Evolutionary conservation across 129 eudicot genomes (phyloP).

Genomic region (Arctium lappa): DNA sequence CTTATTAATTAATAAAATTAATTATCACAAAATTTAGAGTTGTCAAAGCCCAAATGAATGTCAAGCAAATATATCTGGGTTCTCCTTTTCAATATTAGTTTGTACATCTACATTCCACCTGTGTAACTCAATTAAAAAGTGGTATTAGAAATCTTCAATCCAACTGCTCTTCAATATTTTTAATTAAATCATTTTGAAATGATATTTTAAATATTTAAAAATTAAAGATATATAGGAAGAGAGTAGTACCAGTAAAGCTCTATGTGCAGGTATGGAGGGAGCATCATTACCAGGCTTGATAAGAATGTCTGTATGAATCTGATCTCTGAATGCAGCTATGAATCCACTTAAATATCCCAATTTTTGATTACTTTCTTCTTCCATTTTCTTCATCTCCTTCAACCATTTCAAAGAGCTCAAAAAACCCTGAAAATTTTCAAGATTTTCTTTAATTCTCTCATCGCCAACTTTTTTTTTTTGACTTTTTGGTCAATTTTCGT

Average conservation of each 20-base stretch:
- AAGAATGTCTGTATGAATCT: constrained; percentile 76
- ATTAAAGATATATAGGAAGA: not conserved
- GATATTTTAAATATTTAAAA: no score
- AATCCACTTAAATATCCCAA: constrained; percentile 63
- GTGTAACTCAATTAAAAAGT: not conserved
- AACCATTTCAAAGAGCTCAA: constrained; percentile 74
- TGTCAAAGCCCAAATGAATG: no score
- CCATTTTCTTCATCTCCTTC: constrained; percentile 84
- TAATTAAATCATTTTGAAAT: not conserved
- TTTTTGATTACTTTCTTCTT: constrained; percentile 73
- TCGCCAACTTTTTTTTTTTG: not conserved
- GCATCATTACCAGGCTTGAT: constrained; percentile 83
- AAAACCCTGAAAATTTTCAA: constrained; percentile 63
- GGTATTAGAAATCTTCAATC: not conserved
- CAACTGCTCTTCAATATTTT: not conserved
- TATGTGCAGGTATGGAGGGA: constrained; percentile 76
- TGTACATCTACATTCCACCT: no score
- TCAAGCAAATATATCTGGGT: no score
- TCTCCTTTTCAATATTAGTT: no score
- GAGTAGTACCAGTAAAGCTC: constrained; percentile 66
- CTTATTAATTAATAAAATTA: no score
- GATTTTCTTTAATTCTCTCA: not conserved
- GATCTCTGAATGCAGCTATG: constrained; percentile 61
- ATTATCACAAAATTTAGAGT: no score
- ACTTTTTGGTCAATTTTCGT: not conserved